phyloP scores from a whole-genome alignment of 2,329 filamentous ascomycete genomes.

The Fusarium duplospermum region DNA sequence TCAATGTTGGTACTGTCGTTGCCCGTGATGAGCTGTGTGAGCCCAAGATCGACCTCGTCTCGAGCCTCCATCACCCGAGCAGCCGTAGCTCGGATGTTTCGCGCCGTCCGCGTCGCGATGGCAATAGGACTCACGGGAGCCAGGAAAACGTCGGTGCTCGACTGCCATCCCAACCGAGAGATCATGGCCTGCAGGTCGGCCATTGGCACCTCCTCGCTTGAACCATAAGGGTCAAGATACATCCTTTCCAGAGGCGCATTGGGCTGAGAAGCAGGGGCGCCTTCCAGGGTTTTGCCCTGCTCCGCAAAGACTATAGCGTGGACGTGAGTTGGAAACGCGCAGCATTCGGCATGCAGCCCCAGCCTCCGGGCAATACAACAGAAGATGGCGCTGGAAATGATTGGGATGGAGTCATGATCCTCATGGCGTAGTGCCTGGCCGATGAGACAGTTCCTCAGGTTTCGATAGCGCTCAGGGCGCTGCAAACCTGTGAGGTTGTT shows the following conservation, averaged over 20 bases:
- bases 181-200: conserved; percentile 70
- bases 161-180: conserved; percentile 59
- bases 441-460: conserved; percentile 88
- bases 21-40: conserved; percentile 52
- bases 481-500: conserved; percentile 78
- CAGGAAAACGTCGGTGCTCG: conserved; percentile 64
- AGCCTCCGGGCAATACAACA: conserved; percentile 81
- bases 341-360: conserved; percentile 81
- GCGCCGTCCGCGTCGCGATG: conserved; percentile 77
- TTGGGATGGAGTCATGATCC: conserved; percentile 82
- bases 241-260: conserved; percentile 63
- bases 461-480: conserved; percentile 76
- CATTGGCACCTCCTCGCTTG: conserved; percentile 72
- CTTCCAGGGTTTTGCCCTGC: conserved; percentile 70
- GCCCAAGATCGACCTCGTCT: conserved; percentile 41
- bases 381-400: conserved; percentile 89
- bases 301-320: conserved; percentile 80
- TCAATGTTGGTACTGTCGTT: conserved; percentile 59
- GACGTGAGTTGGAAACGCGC: conserved; percentile 86
- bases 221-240: conserved; percentile 86
- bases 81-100: conserved; percentile 83
- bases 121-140: conserved; percentile 72
- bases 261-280: conserved; percentile 49
- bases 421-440: conserved; percentile 80
- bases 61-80: conserved; percentile 46